Base-by-base conservation (phyloP, 352 stramenopile species). In the Phytopythium chamaehyphon region DNA sequence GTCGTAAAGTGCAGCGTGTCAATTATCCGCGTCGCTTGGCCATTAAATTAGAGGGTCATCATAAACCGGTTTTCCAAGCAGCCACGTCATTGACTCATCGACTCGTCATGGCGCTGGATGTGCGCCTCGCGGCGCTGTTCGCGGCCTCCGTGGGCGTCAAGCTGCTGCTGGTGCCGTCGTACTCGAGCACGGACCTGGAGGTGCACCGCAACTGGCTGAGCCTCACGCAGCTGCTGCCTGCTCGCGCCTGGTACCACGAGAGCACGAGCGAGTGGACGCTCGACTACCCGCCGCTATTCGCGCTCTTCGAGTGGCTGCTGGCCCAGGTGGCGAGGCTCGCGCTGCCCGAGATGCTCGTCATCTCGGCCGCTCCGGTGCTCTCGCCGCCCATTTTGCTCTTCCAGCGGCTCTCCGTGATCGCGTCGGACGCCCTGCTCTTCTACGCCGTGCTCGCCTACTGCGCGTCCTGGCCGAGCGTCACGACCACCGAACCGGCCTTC, bases 121-220 rank as follows among this genome's bases (percentile, higher is more conserved):
- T 47, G 44, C 52, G 62, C 15, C 61, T 89, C 40, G 49, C 72
- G 47, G 72, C 71, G 40, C 63, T 89, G 16, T 73, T 83, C 37
- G 19, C 66, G 37, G 59, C 68, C 31, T 86, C 76, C 16, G 62
- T 85, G n/a, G 59, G 43, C 36, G 42, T 96, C 24, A 97, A 96
- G 73, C 52, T 96, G 42, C 66, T 98, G 31, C 76, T 99, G 18
- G 66, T 96, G 18, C 86, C 84, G 1, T 93, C 90, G 7, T 99
- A 99, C 75, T 79, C 74, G 35, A 98, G 88, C 47, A 98, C 96
- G 9, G 96, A 99, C 74, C 98, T 98, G 72, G 93, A 99, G 67
- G 97, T 99, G 10, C 97, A 99, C 71, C 90, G 96, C 23, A 99
- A 99, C 67, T 99, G 97, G 97, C 81, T 99, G 37, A 95, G 93